phyloP scores from a whole-genome alignment of 768 basidiomycete genomes.

The Leccinum broughii region DNA sequence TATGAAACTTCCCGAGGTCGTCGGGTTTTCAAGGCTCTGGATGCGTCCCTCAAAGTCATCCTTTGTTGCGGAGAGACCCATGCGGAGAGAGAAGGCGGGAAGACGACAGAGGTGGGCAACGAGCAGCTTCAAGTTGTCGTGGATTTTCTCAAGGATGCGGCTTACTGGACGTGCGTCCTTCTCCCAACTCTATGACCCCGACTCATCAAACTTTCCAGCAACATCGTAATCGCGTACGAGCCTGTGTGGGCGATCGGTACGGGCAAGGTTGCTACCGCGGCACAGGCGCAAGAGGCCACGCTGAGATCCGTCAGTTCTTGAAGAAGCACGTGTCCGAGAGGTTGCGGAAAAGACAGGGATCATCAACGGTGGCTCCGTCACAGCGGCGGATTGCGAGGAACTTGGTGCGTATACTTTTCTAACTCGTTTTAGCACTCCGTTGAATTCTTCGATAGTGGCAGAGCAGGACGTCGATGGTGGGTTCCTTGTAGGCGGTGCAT shows the following conservation, averaged over 20 bases:
- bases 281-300: slow-evolving; percentile 93
- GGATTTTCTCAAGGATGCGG: slow-evolving; percentile 49
- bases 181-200: background rate
- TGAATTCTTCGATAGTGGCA: slow-evolving; percentile 43
- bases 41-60: slow-evolving; percentile 78
- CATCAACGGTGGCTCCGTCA: slow-evolving; percentile 96
- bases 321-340: slow-evolving; percentile 57
- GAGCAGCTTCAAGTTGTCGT: slow-evolving; percentile 79
- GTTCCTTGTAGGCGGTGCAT: slow-evolving; percentile 97
- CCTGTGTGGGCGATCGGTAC: slow-evolving; percentile 99
- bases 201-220: slow-evolving; percentile 42
- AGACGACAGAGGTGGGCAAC: slow-evolving; percentile 80
- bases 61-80: slow-evolving; percentile 97
- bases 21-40: slow-evolving; percentile 76
- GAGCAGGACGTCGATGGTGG: slow-evolving; percentile 85
- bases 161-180: slow-evolving; percentile 74
- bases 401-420: slow-evolving; percentile 55
- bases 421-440: background rate
- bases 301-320: slow-evolving; percentile 77
- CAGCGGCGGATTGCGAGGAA: slow-evolving; percentile 82
- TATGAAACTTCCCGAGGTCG: slow-evolving; percentile 76
- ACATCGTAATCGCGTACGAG: slow-evolving; percentile 94
- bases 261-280: slow-evolving; percentile 88
- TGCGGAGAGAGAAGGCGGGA: slow-evolving; percentile 74
- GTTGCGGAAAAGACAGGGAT: slow-evolving; percentile 79